These are phyloP conservation scores for Cryptosporidium sp. DNA, from an alignment of 169 alveolate species.

Conservation along the genomic window DNA sequence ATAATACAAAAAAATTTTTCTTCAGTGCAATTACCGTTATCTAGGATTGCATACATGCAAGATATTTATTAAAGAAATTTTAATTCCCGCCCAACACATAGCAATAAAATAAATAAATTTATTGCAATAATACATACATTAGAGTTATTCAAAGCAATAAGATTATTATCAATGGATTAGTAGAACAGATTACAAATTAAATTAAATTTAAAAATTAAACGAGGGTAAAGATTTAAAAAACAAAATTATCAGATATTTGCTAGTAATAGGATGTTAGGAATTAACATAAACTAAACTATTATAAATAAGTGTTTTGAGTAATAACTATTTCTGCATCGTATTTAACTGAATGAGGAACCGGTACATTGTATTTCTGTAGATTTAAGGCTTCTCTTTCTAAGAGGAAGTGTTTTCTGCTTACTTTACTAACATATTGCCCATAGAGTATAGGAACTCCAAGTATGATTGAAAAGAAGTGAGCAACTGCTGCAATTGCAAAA, in stretches of 20 bases:
- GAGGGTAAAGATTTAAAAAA: no score
- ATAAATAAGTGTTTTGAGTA: neutral
- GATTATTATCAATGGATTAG: no score
- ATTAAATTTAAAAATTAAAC: no score
- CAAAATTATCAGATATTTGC: no score
- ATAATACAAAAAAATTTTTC: neutral
- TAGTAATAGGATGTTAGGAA: neutral
- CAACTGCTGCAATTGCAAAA: constrained; percentile 47
- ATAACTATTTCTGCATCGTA: constrained; percentile 24
- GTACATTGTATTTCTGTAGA: constrained; percentile 52
- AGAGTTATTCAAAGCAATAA: neutral
- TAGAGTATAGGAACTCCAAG: constrained; percentile 59
- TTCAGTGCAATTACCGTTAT: neutral
- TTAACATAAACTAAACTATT: neutral
- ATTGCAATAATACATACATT: neutral
- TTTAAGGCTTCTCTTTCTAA: constrained; percentile 50
- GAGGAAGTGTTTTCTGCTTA: constrained; percentile 29
- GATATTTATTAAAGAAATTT: neutral
- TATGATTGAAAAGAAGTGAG: constrained; percentile 29
- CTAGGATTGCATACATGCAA: neutral
- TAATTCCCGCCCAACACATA: neutral
- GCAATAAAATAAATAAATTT: neutral
- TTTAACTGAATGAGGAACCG: constrained; percentile 49
- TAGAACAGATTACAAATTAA: neutral
- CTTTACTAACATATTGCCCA: constrained; percentile 63